Evolutionary conservation across 495 filamentous ascomycete species (phyloP).

Genomic region (Aspergillus mulundensis): DNA sequence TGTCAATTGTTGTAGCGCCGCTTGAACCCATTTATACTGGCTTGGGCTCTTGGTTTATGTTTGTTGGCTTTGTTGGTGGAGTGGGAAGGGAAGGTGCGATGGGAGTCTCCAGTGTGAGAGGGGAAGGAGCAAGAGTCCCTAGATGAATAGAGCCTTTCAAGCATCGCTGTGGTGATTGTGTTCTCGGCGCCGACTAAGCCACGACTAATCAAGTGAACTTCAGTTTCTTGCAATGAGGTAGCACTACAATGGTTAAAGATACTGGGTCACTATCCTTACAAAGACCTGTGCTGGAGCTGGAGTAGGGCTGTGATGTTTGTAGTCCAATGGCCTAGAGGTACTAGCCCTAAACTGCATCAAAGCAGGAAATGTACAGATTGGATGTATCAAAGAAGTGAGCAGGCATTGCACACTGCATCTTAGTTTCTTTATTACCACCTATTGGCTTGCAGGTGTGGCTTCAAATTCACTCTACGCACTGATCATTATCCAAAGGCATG

Average conservation of each 20-base stretch:
- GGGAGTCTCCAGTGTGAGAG: neutral
- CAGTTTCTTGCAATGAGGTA: neutral
- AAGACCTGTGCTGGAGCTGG: too few relatives aligned
- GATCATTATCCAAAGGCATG: too few relatives aligned
- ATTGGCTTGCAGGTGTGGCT: too few relatives aligned
- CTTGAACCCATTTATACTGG: neutral
- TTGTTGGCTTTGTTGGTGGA: neutral
- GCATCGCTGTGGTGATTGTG: neutral
- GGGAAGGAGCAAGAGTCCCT: neutral
- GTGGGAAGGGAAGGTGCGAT: neutral
- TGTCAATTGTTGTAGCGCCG: neutral
- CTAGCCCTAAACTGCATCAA: too few relatives aligned
- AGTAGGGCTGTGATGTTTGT: too few relatives aligned
- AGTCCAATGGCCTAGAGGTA: neutral
- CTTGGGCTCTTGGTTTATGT: neutral
- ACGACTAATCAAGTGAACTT: neutral
- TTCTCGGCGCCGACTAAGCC: neutral
- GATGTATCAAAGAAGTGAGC: too few relatives aligned
- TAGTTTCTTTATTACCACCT: too few relatives aligned
- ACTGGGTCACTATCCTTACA: too few relatives aligned
- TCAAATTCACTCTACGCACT: too few relatives aligned
- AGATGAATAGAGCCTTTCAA: neutral
- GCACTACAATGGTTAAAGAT: neutral
- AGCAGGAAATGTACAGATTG: too few relatives aligned
- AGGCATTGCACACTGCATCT: too few relatives aligned